Base-by-base conservation (phyloP, 1,284 basidiomycete genomes). In the Cryptococcus sp. region DNA sequence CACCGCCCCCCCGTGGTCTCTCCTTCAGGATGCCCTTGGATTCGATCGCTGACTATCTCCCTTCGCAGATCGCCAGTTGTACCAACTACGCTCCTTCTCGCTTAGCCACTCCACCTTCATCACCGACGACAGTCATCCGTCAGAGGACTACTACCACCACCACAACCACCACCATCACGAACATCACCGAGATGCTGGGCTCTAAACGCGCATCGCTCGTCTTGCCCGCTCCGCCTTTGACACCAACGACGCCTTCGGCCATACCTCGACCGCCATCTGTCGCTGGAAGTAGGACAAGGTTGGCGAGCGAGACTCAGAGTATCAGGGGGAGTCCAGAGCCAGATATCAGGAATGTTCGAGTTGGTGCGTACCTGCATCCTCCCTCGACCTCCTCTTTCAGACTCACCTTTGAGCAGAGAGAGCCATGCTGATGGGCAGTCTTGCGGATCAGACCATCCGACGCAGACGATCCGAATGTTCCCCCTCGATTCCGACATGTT, bases 371-470 rank as follows among this genome's bases (percentile, higher is more conserved):
- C 18, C 6, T 18, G n/a, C n/a, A n/a, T n/a, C n/a, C n/a, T n/a
- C n/a, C n/a, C n/a, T n/a, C n/a, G n/a, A n/a, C n/a, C n/a, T n/a
- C n/a, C n/a, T n/a, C n/a, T n/a, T n/a, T n/a, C n/a, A n/a, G n/a
- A n/a, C n/a, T n/a, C n/a, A n/a, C n/a, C n/a, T n/a, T n/a, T n/a
- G n/a, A n/a, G n/a, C n/a, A n/a, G n/a, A n/a, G 28, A 37, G 33
- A 16, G 16, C 31, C 38, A 32, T 25, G 25, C 25, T 32, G 43
- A 31, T 26, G 19, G 36, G 36, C 47, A 92, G 93, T 93, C 57
- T 79, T 97, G 56, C 86, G 94, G 55, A 93, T 98, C 57, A 82
- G 93, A 56, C 94, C 94, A 22, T 80, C 87, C 42, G 89, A 87
- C 49, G 86, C 91, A 65, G 88, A 94, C 76, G 79, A 85, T 50